Base-by-base conservation (phyloP, 805 yeast species). In the Candida michaelii region DNA sequence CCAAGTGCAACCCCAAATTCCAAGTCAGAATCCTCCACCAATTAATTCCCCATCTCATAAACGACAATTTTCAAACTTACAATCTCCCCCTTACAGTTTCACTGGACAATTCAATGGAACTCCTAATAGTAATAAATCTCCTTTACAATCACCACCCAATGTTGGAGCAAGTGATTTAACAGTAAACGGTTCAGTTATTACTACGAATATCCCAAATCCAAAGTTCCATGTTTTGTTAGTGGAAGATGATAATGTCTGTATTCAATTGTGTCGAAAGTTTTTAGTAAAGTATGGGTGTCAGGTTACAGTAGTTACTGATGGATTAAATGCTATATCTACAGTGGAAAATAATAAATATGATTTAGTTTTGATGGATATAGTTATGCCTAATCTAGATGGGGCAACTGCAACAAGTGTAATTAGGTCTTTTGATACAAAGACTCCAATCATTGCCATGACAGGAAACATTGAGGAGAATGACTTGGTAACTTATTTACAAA, bases 381-480 rank as follows among this genome's bases (percentile, higher is more conserved):
- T 86, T 16, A 86, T 86, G 93, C 95, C 95, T 10, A 85, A 84
- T 58, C 63, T 86, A 52, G 89, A 88, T 67, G 89, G 97, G 55
- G 89, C 90, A 15, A 83, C 95, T 2, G 97, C 97, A 1, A 85
- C 97, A 1, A 84, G 91, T 30, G 80, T 91, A 33, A 89, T 93
- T 36, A 74, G 98, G 52, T 80, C 84, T 14, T 87, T 88, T 58
- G 95, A 89, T 60, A 79, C 80, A 15, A 77, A 76, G 41, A 88
- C 97, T 0, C 98, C 98, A 10, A 87, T 93, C 48, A 84, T 93
- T 51, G 95, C 96, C 23, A 88, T 88, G 96, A 88, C 96, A 1
- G 95, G 96, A 30, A 89, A 88, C 58, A 85, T 88, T 43, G 84
- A 85, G 51, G 87, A 84, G 49, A 80, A 83, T 51, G 96, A 89